A percentile compares a stretch with the other conserved stretches of the same genome.
Evolutionary conservation across 2,329 filamentous ascomycete genomes (phyloP).

Genomic region (Monilinia aucupariae): DNA sequence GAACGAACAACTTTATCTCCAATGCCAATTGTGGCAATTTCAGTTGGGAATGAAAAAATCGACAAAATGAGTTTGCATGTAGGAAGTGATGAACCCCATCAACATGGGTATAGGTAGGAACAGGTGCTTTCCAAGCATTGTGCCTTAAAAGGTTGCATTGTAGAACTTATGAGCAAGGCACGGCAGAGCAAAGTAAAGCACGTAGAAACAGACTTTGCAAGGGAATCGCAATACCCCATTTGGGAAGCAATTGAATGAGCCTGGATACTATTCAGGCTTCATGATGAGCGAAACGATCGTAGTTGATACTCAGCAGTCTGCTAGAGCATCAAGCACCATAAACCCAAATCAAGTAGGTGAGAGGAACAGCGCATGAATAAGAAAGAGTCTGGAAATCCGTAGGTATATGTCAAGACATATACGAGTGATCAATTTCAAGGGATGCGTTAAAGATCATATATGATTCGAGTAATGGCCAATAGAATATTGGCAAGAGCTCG

Average conservation of each 20-base stretch:
- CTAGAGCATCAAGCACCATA: neutral
- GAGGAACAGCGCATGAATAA: neutral
- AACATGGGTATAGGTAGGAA: neutral
- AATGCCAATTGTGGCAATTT: neutral
- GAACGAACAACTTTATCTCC: neutral
- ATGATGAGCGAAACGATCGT: neutral
- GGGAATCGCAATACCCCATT: neutral
- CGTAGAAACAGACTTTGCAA: neutral
- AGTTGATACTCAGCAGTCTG: neutral
- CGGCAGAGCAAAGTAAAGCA: neutral
- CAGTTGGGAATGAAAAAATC: neutral
- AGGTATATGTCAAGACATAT: too few relatives aligned
- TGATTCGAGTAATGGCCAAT: neutral
- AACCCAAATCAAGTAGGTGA: neutral
- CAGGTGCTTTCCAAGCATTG: neutral
- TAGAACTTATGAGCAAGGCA: neutral
- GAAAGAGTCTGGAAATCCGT: neutral
- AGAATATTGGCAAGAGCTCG: neutral
- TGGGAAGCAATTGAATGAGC: neutral
- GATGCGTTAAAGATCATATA: neutral
- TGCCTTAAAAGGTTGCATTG: neutral
- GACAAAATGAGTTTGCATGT: neutral
- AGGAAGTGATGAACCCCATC: neutral
- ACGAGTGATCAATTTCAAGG: neutral
- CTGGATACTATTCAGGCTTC: neutral